These are phyloP conservation scores for Aspergillus steynii DNA, from an alignment of 495 filamentous ascomycete genomes.

Conservation along the genomic window DNA sequence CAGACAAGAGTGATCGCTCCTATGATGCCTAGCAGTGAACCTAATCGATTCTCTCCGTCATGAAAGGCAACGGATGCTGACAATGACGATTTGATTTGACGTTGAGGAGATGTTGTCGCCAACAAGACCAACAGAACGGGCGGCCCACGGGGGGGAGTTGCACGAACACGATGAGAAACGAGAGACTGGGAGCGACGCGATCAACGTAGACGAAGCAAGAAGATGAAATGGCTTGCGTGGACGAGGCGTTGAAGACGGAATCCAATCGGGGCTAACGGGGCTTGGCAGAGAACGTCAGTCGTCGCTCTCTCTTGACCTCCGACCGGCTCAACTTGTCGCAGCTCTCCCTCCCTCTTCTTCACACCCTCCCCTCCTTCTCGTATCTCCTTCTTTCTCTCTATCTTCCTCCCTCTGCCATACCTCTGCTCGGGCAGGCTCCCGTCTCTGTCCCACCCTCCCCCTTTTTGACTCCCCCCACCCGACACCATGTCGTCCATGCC, in stretches of 20 bases:
- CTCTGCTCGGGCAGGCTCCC: background rate
- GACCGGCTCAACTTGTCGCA: constrained; percentile 5
- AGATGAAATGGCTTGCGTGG: constrained; percentile 25
- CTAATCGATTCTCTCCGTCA: constrained; percentile 22
- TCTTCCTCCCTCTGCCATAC: background rate
- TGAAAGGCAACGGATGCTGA: constrained; percentile 15
- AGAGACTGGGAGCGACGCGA: constrained; percentile 10
- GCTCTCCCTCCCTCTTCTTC: background rate
- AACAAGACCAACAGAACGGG: constrained; percentile 8
- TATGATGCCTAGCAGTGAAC: background rate
- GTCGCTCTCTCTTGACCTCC: constrained; percentile 14
- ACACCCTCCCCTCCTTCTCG: too few relatives aligned
- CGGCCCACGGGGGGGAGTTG: background rate
- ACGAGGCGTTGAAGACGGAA: constrained; percentile 17
- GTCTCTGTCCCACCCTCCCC: constrained; percentile 3
- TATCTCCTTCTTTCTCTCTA: background rate
- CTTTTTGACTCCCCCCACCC: constrained; percentile 4
- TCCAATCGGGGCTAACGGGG: constrained; percentile 14
- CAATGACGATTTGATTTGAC: constrained; percentile 24
- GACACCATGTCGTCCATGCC: constrained; percentile 60
- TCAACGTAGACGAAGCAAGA: constrained; percentile 6
- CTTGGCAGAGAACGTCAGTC: constrained; percentile 21
- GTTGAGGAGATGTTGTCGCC: constrained; percentile 18
- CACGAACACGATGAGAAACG: constrained; percentile 6
- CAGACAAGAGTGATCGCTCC: background rate